Evolutionary conservation across 2,329 filamentous ascomycete genomes (phyloP), one percentile per base, ranked within the genome.

Genomic region (Gliomastix tumulicola): DNA sequence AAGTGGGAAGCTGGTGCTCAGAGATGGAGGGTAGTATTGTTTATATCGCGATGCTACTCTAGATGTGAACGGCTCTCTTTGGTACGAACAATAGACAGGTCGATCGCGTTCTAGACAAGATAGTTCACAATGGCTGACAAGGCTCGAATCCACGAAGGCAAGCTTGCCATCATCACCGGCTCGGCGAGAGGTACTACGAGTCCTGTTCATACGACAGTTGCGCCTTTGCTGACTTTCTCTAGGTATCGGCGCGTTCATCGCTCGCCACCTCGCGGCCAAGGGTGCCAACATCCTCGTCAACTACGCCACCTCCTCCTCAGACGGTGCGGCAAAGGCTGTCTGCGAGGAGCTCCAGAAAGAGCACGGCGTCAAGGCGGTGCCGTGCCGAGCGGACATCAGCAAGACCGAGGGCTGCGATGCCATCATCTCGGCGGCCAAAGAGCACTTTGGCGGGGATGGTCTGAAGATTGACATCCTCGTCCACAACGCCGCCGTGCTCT

Each of bases 401-500:
- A 46, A 39, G 12, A 47, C 53, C 3, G 18, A 20, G 4, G 33
- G 33, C 10, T 74, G 73, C 5, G 62, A 65, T 12, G 62, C 69
- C 37, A 52, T 84, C 39, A 33, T 33, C 13, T 20, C 17, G 9
- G 17, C 16, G 15, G 19, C 17, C 31, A 33, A 33, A n/a, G 31
- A 33, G 9, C 13, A 33, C 13, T 33, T 33, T 18, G 17, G 31
- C 20, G 19, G 13, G 7, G 31, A 21, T 21, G 5, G 5, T 4
- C 20, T 33, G 6, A 18, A 17, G n/a, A 35, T 35, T 21, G 30
- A 90, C 60, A 86, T 92, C 48, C 65, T 92, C 35, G 66, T 94
- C 65, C 90, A 92, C 71, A 92, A 92, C 57, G 86, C 87, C 30
- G 87, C 84, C 37, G 62, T 78, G 6, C 67, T 74, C 34, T 56